Percentiles rank a stretch among this genome's conserved stretches.
Conservation (phyloP, 2,329 filamentous ascomycete species). For the Fusarium secorum region DNA sequence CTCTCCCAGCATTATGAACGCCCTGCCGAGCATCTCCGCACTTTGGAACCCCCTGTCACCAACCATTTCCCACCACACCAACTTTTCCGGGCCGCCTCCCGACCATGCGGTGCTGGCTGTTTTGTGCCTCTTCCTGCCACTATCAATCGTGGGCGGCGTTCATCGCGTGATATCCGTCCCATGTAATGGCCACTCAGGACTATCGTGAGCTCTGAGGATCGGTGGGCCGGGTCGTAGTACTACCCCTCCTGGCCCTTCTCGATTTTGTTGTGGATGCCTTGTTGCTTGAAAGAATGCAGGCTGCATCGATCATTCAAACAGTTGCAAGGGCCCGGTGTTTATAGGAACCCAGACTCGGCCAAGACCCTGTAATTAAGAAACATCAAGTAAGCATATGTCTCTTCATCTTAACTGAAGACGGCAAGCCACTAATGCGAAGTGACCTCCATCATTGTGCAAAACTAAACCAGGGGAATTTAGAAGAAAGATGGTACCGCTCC, state of each 20-base stretch:
- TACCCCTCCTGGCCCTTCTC: conserved; percentile 10
- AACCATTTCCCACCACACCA: conserved; percentile 22
- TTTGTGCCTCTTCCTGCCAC: conserved; percentile 5
- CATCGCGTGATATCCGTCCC: conserved; percentile 3
- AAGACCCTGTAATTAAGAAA: conserved; percentile 57
- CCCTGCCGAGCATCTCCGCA: conserved; percentile 11
- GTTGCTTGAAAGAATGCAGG: conserved; percentile 6
- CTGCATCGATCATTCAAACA: conserved; percentile 16
- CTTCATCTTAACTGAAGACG: conserved; percentile 9
- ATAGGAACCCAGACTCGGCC: conserved; percentile 69
- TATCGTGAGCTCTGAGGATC: conserved; percentile 8
- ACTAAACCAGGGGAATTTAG: conserved; percentile 23
- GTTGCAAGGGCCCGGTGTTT: conserved; percentile 38
- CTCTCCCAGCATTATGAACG: conserved; percentile 1
- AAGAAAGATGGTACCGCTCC: conserved; percentile 30
- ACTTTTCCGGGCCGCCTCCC: conserved; percentile 19
- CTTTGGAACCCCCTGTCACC: conserved; percentile 9
- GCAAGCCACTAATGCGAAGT: conserved; percentile 11
- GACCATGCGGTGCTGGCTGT: background rate
- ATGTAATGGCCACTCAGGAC: conserved; percentile 6
- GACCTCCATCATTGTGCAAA: conserved; percentile 2
- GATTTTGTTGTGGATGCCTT: conserved; percentile 6
- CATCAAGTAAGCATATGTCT: conserved; percentile 34
- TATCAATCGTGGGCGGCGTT: conserved; percentile 2
- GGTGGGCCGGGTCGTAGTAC: background rate